Evolutionary conservation across 768 basidiomycete genomes (phyloP).

Genomic region (Serendipita sp.): DNA sequence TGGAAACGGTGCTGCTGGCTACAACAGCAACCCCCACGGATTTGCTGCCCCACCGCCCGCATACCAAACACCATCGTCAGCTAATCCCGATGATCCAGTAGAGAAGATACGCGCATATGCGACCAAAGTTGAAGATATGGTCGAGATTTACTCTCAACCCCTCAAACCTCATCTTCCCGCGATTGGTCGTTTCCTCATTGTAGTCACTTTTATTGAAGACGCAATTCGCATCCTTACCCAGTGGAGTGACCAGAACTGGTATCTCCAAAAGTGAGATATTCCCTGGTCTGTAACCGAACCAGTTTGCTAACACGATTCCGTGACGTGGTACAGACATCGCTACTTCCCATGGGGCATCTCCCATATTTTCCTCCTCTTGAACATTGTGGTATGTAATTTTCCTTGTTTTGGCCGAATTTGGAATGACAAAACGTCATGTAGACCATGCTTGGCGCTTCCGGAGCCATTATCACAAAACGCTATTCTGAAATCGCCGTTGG

Average conservation of each 20-base stretch:
- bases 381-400: constrained; percentile 62
- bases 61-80: neutral
- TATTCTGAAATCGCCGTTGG: constrained; percentile 80
- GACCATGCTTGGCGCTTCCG: constrained; percentile 80
- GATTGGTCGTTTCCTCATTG: constrained; percentile 90
- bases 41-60: neutral
- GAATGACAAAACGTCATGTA: constrained; percentile 17
- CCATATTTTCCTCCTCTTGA: constrained; percentile 79
- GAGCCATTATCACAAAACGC: constrained; percentile 70
- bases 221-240: constrained; percentile 84
- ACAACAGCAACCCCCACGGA: neutral
- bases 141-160: constrained; percentile 87
- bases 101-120: constrained; percentile 57
- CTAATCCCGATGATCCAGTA: constrained; percentile 48
- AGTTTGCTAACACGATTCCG: neutral
- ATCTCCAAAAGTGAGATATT: constrained; percentile 70
- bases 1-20: neutral
- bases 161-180: constrained; percentile 87
- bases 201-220: constrained; percentile 97
- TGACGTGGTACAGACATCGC: constrained; percentile 48
- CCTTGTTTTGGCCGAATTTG: neutral
- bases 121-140: constrained; percentile 72
- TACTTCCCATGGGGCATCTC: constrained; percentile 92
- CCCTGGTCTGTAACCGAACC: neutral
- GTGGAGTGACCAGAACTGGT: constrained; percentile 97